A percentile compares a stretch with the other conserved stretches of the same genome.
These are phyloP conservation scores for Yarrowia sp. DNA, from an alignment of 805 yeast genomes.

Conservation along the genomic window DNA sequence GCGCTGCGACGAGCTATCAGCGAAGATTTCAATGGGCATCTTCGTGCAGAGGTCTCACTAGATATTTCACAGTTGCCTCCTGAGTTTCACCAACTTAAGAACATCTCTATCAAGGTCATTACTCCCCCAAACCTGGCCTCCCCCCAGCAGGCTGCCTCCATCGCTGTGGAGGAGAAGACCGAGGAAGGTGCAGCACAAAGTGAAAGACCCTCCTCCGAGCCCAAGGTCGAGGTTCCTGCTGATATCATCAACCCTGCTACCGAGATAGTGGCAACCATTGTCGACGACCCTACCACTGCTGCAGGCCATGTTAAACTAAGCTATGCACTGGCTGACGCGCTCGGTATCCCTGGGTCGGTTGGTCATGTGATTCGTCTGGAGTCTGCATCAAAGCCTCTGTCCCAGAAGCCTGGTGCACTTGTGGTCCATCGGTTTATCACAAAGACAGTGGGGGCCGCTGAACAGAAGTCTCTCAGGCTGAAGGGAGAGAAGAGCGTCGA, in stretches of 20 bases:
- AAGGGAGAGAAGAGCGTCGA: background rate
- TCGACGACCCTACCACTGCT: slow-evolving; percentile 37
- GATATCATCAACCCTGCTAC: slow-evolving; percentile 36
- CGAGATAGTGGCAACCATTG: slow-evolving; percentile 52
- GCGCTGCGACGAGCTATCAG: slow-evolving; percentile 13
- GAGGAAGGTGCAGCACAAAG: background rate
- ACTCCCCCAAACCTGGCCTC: slow-evolving; percentile 10
- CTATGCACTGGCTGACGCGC: slow-evolving; percentile 51
- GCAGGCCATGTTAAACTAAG: slow-evolving; percentile 53
- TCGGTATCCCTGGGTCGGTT: slow-evolving; percentile 49
- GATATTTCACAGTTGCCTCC: slow-evolving; percentile 11
- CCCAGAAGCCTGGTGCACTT: slow-evolving; percentile 41
- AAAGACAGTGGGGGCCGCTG: slow-evolving; percentile 27
- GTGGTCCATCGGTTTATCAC: slow-evolving; percentile 55
- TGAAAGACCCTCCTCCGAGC: background rate
- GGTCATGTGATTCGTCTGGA: slow-evolving; percentile 58
- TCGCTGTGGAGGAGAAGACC: slow-evolving; percentile 11
- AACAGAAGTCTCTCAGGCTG: background rate
- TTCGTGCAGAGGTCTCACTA: background rate
- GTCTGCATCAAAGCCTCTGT: slow-evolving; percentile 42
- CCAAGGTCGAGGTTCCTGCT: slow-evolving; percentile 8
- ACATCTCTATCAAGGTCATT: slow-evolving; percentile 1
- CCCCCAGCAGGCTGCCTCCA: slow-evolving; percentile 26
- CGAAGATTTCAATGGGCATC: background rate
- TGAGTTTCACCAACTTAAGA: slow-evolving; percentile 1